Evolutionary conservation across 345 rosid genomes (phyloP).

Genomic region (Isatis tinctoria): DNA sequence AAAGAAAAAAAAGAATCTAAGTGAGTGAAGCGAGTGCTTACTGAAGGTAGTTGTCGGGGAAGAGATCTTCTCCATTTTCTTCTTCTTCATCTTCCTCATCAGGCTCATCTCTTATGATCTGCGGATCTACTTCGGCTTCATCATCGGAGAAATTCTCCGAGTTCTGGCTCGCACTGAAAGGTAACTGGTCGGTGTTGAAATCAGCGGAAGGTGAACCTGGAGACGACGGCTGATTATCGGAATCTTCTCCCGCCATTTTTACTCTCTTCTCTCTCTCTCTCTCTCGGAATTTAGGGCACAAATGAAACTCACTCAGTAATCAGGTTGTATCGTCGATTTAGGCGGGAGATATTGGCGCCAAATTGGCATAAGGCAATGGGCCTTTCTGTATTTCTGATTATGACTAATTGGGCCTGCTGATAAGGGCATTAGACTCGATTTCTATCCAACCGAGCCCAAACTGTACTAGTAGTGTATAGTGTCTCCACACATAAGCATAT

Average conservation of each 20-base stretch:
- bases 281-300: neutral
- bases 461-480: too few species aligned
- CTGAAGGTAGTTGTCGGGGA: constrained; percentile 52
- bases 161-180: constrained; percentile 52
- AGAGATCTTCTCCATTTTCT: constrained; percentile 91
- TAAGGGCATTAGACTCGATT: too few species aligned
- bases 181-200: constrained; percentile 82
- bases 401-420: neutral
- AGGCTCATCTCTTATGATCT: constrained; percentile 58
- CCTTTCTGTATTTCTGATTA: neutral
- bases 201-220: constrained; percentile 84
- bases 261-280: neutral
- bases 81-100: constrained; percentile 58
- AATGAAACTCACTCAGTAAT: neutral
- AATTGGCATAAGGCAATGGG: neutral
- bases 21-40: neutral
- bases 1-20: neutral
- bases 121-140: constrained; percentile 91
- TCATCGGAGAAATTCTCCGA: constrained; percentile 68
- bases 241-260: constrained; percentile 48
- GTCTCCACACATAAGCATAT: too few species aligned
- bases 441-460: too few species aligned
- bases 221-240: constrained; percentile 53
- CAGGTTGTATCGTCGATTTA: neutral
- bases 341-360: constrained; percentile 13